phyloP scores from a whole-genome alignment of 1,139 yeast genomes.

The Hyphopichia burtonii region DNA sequence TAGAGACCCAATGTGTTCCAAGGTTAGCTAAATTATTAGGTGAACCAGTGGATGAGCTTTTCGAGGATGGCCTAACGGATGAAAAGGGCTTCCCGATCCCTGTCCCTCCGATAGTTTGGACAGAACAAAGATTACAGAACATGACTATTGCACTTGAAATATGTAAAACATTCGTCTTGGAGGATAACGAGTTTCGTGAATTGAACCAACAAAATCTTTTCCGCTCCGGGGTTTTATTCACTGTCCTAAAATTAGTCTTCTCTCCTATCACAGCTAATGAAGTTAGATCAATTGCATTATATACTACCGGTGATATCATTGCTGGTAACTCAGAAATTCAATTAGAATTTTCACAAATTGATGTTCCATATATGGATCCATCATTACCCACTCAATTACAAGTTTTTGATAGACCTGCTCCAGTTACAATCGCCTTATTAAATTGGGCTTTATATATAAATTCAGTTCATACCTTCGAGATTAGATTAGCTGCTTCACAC shows the following conservation, averaged over 20 bases:
- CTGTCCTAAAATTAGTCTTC: conserved; percentile 69
- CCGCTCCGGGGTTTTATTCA: conserved; percentile 61
- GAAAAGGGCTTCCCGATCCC: conserved; percentile 15
- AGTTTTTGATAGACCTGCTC: conserved; percentile 37
- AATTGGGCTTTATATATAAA: conserved; percentile 80
- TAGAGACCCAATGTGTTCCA: conserved; percentile 80
- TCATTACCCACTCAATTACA: conserved; percentile 56
- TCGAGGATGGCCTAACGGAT: conserved; percentile 23
- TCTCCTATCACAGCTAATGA: conserved; percentile 59
- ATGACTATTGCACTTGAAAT: conserved; percentile 68
- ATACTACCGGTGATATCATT: conserved; percentile 76
- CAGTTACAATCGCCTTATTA: conserved; percentile 72
- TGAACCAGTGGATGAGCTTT: conserved; percentile 50
- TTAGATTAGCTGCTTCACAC: conserved; percentile 68
- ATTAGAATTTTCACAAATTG: conserved; percentile 69
- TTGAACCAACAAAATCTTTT: conserved; percentile 64
- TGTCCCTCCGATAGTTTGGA: conserved; percentile 56
- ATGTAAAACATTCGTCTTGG: conserved; percentile 68
- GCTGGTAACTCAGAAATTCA: conserved; percentile 64
- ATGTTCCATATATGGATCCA: conserved; percentile 90
- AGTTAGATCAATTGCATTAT: conserved; percentile 64
- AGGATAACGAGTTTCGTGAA: conserved; percentile 66
- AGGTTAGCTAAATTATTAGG: conserved; percentile 60
- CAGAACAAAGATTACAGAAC: conserved; percentile 69
- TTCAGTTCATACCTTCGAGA: conserved; percentile 81